Base-by-base conservation (phyloP, 75 land plant genomes). In the Selaginella tamariscina region DNA sequence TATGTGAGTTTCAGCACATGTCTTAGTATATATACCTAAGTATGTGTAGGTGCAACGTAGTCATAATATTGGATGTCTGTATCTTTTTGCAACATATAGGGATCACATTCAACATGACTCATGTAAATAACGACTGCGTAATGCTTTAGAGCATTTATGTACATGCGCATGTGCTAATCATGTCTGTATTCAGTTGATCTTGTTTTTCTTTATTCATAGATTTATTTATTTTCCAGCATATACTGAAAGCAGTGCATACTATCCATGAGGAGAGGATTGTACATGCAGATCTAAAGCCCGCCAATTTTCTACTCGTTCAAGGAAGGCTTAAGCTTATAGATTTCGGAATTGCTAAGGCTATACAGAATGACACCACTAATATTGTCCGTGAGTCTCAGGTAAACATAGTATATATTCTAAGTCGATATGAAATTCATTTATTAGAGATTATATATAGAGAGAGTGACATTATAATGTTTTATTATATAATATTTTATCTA, bases 231-330 rank as follows among this genome's bases (percentile, higher is more conserved):
- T 39, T 63, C 32, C 89, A 95, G 99, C 99, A 95, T 84, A 90
- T 90, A 67, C 82, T 90, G 30, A 67, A 75, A 70, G 98, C 98
- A 24, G 98, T 94, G 0, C 83, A 82, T 54, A 94, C 98, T 49
- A 88, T 94, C 39, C 99, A 95, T 66, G 99, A 95, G 73, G 99
- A 87, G 68, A 88, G 96, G 0, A 90, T 95, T 71, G 94, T 95
- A 55, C 99, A 95, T 70, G 82, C 96, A 8, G 99, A 95, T 66
- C 72, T 95, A 75, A 95, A 95, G 77, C 99, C 96, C 73, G 99
- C 99, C 9, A 95, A 95, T 73, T 95, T 95, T 55, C 82, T 95
- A 62, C 82, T 95, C 21, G 99, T 95, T 9, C 86, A 73, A 75
- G 96, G 99, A 29, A 86, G 81, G 20, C 71, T 95, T 13, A 95